A percentile compares a stretch with the other conserved stretches of the same genome.
These are phyloP conservation scores for Mycena kentingensis DNA, from an alignment of 768 basidiomycete species.

Conservation along the genomic window DNA sequence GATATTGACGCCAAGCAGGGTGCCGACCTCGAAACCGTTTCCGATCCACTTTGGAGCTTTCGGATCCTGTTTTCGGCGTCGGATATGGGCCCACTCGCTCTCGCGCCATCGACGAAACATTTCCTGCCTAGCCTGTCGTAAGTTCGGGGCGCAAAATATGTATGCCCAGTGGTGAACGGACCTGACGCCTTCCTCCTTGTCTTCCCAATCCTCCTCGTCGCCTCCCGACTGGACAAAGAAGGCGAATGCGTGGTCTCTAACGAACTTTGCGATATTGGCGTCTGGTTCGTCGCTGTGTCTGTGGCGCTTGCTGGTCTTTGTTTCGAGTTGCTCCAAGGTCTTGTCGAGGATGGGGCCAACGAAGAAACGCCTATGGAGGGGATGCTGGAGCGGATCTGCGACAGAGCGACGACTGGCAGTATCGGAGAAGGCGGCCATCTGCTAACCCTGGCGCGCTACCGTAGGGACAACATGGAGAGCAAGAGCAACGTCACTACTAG, in stretches of 20 bases:
- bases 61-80: constrained; percentile 35
- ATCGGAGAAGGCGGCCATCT: no score
- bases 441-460: no score
- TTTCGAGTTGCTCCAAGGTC: constrained; percentile 40
- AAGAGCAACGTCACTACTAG: no score
- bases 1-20: constrained; percentile 70
- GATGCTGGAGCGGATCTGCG: constrained; percentile 26
- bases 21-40: constrained; percentile 74
- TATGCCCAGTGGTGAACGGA: background rate
- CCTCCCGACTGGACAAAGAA: constrained; percentile 71
- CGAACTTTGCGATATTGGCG: constrained; percentile 44
- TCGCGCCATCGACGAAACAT: constrained; percentile 63
- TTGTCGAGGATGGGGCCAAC: constrained; percentile 78
- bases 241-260: constrained; percentile 62
- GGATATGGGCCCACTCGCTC: constrained; percentile 63
- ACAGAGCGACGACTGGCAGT: background rate
- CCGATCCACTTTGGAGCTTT: constrained; percentile 59
- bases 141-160: background rate
- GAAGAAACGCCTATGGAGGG: constrained; percentile 51
- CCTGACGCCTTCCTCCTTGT: constrained; percentile 48
- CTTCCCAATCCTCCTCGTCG: constrained; percentile 65
- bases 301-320: no score
- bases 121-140: constrained; percentile 42
- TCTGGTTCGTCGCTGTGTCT: constrained; percentile 41
- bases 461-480: no score